A percentile compares a stretch with the other conserved stretches of the same genome.
These are phyloP conservation scores for Ganoderma multipileum DNA, from an alignment of 1,284 basidiomycete species.

Conservation along the genomic window DNA sequence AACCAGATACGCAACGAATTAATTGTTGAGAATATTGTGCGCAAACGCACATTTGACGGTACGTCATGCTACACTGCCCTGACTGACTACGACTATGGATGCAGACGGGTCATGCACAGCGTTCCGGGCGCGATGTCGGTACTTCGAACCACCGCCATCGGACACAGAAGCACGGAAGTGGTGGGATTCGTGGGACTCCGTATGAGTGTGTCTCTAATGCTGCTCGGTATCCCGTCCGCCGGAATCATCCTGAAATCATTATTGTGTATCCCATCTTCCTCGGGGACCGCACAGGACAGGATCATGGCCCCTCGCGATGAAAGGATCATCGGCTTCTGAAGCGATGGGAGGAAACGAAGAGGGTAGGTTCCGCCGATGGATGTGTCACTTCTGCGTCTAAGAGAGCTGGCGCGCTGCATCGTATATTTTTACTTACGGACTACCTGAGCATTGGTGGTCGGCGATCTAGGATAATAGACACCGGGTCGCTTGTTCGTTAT, in stretches of 20 bases:
- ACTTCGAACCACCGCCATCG: slow-evolving; percentile 73
- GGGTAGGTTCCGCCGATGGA: no score
- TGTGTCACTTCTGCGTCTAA: no score
- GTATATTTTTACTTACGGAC: no score
- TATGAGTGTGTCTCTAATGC: slow-evolving; percentile 31
- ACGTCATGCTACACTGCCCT: slow-evolving; percentile 33
- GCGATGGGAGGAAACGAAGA: slow-evolving; percentile 4
- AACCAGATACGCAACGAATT: slow-evolving; percentile 85
- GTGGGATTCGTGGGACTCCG: slow-evolving; percentile 61
- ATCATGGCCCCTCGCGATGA: slow-evolving; percentile 13
- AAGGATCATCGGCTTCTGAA: slow-evolving; percentile 11
- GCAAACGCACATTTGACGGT: slow-evolving; percentile 83
- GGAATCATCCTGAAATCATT: background rate
- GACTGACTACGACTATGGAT: slow-evolving; percentile 23
- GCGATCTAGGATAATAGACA: no score
- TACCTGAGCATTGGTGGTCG: no score
- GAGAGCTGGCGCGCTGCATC: no score
- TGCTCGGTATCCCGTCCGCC: background rate
- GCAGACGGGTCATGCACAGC: slow-evolving; percentile 52
- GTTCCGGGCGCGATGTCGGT: slow-evolving; percentile 83
- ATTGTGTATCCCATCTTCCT: slow-evolving; percentile 10
- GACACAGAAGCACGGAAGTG: slow-evolving; percentile 69
- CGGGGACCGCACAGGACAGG: background rate
- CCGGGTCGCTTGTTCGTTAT: no score
- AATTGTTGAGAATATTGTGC: slow-evolving; percentile 80